phyloP scores from a whole-genome alignment of 75 land plant species.

The Selaginella moellendorffii region DNA sequence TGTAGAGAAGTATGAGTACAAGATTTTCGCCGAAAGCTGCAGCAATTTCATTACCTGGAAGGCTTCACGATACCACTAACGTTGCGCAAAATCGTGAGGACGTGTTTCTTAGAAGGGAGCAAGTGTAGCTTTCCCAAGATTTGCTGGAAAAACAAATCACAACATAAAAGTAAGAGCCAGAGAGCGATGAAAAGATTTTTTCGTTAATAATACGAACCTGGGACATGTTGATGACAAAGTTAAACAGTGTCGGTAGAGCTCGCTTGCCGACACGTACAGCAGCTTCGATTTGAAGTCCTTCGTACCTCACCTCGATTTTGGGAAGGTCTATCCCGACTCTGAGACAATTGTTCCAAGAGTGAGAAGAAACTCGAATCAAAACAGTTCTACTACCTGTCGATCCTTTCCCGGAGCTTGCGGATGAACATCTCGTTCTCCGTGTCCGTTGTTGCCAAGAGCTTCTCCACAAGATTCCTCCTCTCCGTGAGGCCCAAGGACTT shows the following conservation, averaged over 20 bases:
- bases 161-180: neutral
- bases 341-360: neutral
- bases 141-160: neutral
- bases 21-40: neutral
- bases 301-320: constrained; percentile 6
- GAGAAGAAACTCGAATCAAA: too few relatives aligned
- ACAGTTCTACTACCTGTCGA: neutral
- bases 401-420: neutral
- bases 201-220: neutral
- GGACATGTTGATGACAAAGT: neutral
- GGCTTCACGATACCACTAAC: constrained; percentile 7
- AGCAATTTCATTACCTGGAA: constrained; percentile 4
- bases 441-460: neutral
- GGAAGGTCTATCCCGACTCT: constrained; percentile 2
- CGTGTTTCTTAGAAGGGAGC: neutral
- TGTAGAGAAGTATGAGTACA: neutral
- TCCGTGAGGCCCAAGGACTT: neutral
- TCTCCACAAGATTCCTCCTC: neutral
- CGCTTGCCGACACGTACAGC: neutral
- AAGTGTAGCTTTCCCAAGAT: too few relatives aligned
- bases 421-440: neutral
- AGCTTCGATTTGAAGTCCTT: neutral
- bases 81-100: neutral
- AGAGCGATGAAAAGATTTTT: neutral
- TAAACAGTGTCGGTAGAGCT: neutral